phyloP scores from a whole-genome alignment of 2,329 filamentous ascomycete species.

The Pseudophaeomoniella oleicola region DNA sequence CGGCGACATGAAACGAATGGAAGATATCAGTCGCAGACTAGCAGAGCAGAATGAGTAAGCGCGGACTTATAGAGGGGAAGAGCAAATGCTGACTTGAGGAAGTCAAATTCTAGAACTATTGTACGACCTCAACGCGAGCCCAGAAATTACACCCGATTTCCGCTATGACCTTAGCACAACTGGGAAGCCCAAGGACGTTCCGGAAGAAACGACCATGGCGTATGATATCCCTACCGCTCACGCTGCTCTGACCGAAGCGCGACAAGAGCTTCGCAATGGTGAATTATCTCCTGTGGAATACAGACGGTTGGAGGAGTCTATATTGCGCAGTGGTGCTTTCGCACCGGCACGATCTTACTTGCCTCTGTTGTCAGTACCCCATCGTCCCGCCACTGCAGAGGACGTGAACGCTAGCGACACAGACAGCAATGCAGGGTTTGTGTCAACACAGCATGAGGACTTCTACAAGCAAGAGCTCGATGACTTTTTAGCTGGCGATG shows the following conservation, averaged over 20 bases:
- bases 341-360: conserved; percentile 19
- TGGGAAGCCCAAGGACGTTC: conserved; percentile 5
- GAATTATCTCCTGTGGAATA: conserved; percentile 20
- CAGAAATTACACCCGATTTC: conserved; percentile 60
- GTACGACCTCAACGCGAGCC: conserved; percentile 73
- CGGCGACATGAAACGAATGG: conserved; percentile 66
- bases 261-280: conserved; percentile 20
- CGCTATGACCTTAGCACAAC: conserved; percentile 53
- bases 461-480: conserved; percentile 27
- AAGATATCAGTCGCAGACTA: conserved; percentile 66
- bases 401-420: conserved; percentile 8
- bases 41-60: conserved; percentile 85
- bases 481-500: conserved; percentile 7
- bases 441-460: conserved; percentile 27
- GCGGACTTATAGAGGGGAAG: not conserved
- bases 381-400: not conserved
- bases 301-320: conserved; percentile 21
- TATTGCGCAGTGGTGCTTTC: conserved; percentile 24
- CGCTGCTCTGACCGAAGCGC: conserved; percentile 23
- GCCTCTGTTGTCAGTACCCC: not conserved
- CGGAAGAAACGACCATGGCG: conserved; percentile 15
- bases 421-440: conserved; percentile 24
- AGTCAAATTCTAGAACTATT: conserved; percentile 83
- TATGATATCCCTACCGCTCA: conserved; percentile 18
- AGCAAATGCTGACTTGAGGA: conserved; percentile 8